These are phyloP conservation scores for Cryptomeria japonica DNA, from an alignment of 75 land plant genomes.

Conservation along the genomic window DNA sequence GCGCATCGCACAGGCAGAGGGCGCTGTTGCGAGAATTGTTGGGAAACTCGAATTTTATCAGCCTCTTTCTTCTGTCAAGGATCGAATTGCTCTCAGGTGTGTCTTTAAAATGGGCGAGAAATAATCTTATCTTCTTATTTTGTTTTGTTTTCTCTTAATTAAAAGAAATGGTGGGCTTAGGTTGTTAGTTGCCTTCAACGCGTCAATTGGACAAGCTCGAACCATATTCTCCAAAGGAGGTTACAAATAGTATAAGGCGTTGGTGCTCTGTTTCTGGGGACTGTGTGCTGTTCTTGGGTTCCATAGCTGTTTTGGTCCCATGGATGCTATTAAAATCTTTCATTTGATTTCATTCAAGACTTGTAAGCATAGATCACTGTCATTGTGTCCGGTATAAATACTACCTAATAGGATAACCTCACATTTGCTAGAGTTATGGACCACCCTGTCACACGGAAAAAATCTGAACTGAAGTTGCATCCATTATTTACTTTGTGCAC, in stretches of 20 bases:
- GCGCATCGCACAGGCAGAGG: slow-evolving; percentile 33
- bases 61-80: slow-evolving; percentile 56
- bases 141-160: no score
- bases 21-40: slow-evolving; percentile 41
- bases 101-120: not conserved
- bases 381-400: not conserved
- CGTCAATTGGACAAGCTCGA: not conserved
- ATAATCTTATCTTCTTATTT: not conserved
- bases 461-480: no score
- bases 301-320: no score
- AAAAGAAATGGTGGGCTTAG: not conserved
- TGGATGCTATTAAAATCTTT: no score
- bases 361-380: not conserved
- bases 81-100: slow-evolving; percentile 51
- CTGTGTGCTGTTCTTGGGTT: no score
- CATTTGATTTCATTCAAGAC: no score
- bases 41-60: slow-evolving; percentile 49
- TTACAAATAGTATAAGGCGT: no score
- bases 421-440: not conserved
- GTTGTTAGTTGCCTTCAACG: not conserved
- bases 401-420: not conserved
- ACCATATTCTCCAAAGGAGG: no score
- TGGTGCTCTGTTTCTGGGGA: no score
- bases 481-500: no score
- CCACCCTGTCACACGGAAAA: not conserved